Evolutionary conservation across 306 rosid genomes (phyloP).

Genomic region (Trifolium pratense): DNA sequence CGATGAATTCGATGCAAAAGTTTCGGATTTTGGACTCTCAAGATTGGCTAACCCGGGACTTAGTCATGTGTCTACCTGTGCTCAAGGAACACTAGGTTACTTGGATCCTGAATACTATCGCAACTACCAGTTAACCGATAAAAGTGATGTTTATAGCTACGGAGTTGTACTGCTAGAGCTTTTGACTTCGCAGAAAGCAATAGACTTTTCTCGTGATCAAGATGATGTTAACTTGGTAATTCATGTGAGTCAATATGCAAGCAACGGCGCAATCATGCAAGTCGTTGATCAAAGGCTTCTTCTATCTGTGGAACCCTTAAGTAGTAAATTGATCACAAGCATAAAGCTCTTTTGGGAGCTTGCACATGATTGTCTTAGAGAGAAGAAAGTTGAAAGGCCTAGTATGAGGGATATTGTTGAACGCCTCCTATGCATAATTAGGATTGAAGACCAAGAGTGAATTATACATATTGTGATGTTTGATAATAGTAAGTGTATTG

Average conservation of each 20-base stretch:
- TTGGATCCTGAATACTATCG: conserved; percentile 93
- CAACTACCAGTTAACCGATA: conserved; percentile 84
- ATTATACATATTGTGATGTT: conserved; percentile 29
- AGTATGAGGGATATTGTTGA: conserved; percentile 78
- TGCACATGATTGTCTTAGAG: conserved; percentile 78
- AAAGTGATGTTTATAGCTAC: conserved; percentile 94
- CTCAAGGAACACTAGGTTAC: conserved; percentile 96
- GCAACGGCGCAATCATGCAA: conserved; percentile 56
- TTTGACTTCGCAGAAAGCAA: conserved; percentile 81
- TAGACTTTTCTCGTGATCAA: conserved; percentile 78
- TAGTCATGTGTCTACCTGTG: conserved; percentile 95
- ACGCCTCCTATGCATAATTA: conserved; percentile 64
- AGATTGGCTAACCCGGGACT: conserved; percentile 87
- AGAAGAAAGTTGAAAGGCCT: conserved; percentile 89
- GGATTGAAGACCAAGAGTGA: conserved; percentile 49
- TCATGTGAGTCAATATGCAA: conserved; percentile 63
- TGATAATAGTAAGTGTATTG: conserved; percentile 23
- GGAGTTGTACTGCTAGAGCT: conserved; percentile 92
- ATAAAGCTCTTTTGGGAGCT: conserved; percentile 68
- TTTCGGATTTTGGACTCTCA: conserved; percentile 92
- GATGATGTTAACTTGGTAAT: conserved; percentile 76
- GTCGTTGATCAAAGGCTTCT: conserved; percentile 67
- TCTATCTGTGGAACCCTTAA: conserved; percentile 39
- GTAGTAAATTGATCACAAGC: conserved; percentile 49
- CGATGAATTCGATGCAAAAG: conserved; percentile 71